Evolutionary conservation across 2,329 filamentous ascomycete species (phyloP), one percentile per base, ranked within the genome.

Genomic region (Monosporascus sp.): DNA sequence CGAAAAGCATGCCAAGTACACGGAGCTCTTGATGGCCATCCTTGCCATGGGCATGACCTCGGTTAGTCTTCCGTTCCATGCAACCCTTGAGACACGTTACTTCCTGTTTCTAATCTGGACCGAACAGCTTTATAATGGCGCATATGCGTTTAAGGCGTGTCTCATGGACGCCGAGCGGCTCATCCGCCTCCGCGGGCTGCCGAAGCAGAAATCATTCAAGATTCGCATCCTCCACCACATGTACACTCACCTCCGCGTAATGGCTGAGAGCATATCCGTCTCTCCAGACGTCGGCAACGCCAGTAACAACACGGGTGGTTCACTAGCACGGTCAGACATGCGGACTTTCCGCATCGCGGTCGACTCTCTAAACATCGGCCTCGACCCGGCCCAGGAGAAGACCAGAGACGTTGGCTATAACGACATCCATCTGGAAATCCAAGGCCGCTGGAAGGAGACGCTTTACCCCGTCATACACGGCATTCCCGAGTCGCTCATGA

Each of bases 381-480:
- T 68, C 55, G 66, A 51, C 58, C 65, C 38, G 56, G 63, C 31
- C 50, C 64, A 5, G 48, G 61, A 37, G 41, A 72, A 62, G 58
- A 70, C 59, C 53, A 65, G 67, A 14, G 72, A 74, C 4, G 59
- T 72, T 45, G 74, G 72, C 0, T 73, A 75, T 43, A 74, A 72
- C 24, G 74, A 77, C 27, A 68, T 77, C 0, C 74, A 75, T 35
- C 66, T 76, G 7, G 68, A 75, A 48, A 54, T 68, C 0, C 70
- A 73, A 11, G 74, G 72, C 0, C 60, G 63, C 0, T 76, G 70
- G 65, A 66, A 69, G 1, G 63, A 67, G 1, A 75, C 73, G 0
- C 61, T 78, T 0, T 78, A 75, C 24, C 72, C 72, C 0, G 70
- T 74, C 22, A 75, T 77, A 2, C 77, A 74, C 24, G 74, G 74